A percentile compares a stretch with the other conserved stretches of the same genome.
These are phyloP conservation scores for Sarocladium strictum DNA, from an alignment of 2,329 filamentous ascomycete genomes.

Conservation along the genomic window DNA sequence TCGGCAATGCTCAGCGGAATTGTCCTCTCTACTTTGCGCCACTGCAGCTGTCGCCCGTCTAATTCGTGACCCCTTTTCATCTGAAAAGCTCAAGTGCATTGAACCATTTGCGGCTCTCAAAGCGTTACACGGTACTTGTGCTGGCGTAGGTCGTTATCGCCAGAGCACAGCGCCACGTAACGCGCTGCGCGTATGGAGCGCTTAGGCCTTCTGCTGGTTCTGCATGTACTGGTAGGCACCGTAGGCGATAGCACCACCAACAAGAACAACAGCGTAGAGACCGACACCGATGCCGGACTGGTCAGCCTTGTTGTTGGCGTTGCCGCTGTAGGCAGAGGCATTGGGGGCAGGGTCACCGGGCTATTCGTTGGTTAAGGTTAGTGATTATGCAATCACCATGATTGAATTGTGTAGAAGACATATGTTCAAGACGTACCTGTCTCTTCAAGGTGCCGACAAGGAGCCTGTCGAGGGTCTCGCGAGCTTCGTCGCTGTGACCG, in stretches of 20 bases:
- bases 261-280: slow-evolving; percentile 72
- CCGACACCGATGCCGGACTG: slow-evolving; percentile 63
- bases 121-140: background rate
- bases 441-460: slow-evolving; percentile 74
- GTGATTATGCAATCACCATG: background rate
- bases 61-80: background rate
- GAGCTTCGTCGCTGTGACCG: slow-evolving; percentile 96
- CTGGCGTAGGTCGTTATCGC: background rate
- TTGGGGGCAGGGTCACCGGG: slow-evolving; percentile 74
- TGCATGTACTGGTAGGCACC: slow-evolving; percentile 82
- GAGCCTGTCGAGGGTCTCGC: slow-evolving; percentile 80
- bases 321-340: slow-evolving; percentile 39
- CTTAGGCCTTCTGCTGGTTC: slow-evolving; percentile 31
- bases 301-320: slow-evolving; percentile 41
- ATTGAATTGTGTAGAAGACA: background rate
- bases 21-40: background rate
- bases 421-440: slow-evolving; percentile 48
- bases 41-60: background rate
- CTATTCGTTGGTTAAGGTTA: slow-evolving; percentile 32
- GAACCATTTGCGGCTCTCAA: background rate
- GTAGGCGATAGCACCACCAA: slow-evolving; percentile 74
- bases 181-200: too few species aligned
- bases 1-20: background rate
- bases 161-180: background rate
- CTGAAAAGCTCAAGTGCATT: background rate